Percentiles rank a stretch among this genome's conserved stretches.
Conservation (phyloP, 768 basidiomycete genomes). For the Psilocybe tampanensis region DNA sequence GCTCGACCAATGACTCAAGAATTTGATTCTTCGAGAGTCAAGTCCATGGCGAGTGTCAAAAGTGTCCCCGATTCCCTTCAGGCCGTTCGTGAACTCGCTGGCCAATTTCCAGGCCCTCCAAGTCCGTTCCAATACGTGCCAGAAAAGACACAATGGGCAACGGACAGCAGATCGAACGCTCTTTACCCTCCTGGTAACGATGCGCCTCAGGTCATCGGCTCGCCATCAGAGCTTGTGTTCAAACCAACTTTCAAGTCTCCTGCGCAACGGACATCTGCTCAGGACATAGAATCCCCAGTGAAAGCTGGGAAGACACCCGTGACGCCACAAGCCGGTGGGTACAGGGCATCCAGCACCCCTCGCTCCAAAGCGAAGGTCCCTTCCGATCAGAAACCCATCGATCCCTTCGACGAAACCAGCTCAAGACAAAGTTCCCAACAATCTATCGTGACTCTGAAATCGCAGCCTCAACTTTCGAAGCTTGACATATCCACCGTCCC, state of each 20-base stretch:
- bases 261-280: background rate
- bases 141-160: conserved; percentile 5
- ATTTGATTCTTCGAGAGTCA: conserved; percentile 10
- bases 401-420: conserved; percentile 13
- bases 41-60: conserved; percentile 30
- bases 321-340: conserved; percentile 1
- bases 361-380: background rate
- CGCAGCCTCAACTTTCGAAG: background rate
- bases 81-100: conserved; percentile 51
- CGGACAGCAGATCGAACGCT: conserved; percentile 11
- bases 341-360: conserved; percentile 3
- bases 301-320: conserved; percentile 8
- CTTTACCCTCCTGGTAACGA: conserved; percentile 13
- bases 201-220: conserved; percentile 17
- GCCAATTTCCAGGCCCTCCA: conserved; percentile 57
- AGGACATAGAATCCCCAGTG: conserved; percentile 2
- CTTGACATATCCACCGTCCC: background rate
- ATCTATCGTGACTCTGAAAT: background rate
- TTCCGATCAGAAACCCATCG: conserved; percentile 7
- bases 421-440: background rate
- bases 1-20: background rate
- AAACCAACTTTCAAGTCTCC: background rate
- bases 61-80: conserved; percentile 43
- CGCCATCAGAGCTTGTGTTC: conserved; percentile 19
- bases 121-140: conserved; percentile 25